Conservation (phyloP, 257 asterid species). For the Fraxinus quadrangulata region DNA sequence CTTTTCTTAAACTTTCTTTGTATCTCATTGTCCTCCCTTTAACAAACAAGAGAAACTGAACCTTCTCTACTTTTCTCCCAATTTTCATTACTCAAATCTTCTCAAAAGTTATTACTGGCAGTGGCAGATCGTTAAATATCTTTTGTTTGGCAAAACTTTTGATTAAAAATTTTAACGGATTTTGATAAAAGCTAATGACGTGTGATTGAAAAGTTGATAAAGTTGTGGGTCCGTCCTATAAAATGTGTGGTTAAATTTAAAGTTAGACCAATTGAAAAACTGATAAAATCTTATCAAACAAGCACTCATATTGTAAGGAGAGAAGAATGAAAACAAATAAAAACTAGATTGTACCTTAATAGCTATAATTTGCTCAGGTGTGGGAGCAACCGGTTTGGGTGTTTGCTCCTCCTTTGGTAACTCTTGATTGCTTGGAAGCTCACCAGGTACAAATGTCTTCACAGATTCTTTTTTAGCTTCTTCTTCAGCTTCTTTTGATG, state of each 20-base stretch:
- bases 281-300: no score
- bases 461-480: constrained; percentile 77
- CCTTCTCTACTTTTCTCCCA: constrained; percentile 16
- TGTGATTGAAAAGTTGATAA: no score
- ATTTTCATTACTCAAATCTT: constrained; percentile 2
- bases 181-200: no score
- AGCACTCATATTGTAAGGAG: not conserved
- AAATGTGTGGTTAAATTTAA: no score
- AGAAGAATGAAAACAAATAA: constrained; percentile 21
- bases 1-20: not conserved
- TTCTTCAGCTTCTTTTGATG: constrained; percentile 93
- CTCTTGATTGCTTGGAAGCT: constrained; percentile 60
- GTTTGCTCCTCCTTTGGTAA: constrained; percentile 64
- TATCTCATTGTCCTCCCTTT: not conserved
- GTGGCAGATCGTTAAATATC: no score
- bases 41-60: not conserved
- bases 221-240: no score
- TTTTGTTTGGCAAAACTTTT: no score
- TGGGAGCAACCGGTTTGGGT: constrained; percentile 77
- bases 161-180: no score
- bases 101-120: constrained; percentile 5
- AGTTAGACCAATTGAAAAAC: no score
- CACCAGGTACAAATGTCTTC: constrained; percentile 76
- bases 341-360: constrained; percentile 62
- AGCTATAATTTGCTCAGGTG: constrained; percentile 93